Evolutionary conservation across 208 protist species (phyloP).

Genomic region (Leishmania arabica): DNA sequence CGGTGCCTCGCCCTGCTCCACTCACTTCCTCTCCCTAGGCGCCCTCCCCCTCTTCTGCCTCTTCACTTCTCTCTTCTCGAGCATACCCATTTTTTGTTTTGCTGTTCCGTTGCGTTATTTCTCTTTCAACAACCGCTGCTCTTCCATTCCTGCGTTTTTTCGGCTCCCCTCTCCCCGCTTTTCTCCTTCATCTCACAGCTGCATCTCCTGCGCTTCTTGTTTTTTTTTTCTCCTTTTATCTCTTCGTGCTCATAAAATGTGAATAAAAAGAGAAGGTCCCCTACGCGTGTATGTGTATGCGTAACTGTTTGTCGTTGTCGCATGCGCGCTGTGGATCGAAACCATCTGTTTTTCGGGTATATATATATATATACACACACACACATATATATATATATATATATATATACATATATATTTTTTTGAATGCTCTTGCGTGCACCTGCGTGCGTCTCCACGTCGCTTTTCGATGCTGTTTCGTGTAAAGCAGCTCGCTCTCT

Average conservation of each 20-base stretch:
- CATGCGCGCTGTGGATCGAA: not conserved
- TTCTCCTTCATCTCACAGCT: not conserved
- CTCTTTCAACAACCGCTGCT: not conserved
- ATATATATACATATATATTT: not conserved
- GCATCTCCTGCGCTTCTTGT: not conserved
- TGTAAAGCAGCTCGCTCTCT: not conserved
- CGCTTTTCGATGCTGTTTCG: not conserved
- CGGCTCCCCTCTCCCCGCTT: not conserved
- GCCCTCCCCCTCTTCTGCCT: not conserved
- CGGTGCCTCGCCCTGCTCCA: not conserved
- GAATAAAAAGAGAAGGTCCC: not conserved
- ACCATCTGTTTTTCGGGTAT: not conserved
- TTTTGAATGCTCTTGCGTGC: not conserved
- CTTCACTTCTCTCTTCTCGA: not conserved
- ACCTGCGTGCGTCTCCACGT: not conserved
- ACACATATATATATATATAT: not conserved
- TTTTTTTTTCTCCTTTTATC: not conserved
- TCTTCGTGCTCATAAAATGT: not conserved
- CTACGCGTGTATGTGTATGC: not conserved
- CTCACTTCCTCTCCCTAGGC: not conserved
- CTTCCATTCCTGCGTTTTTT: not conserved
- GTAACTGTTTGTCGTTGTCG: not conserved
- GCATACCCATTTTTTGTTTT: not conserved
- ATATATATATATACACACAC: not conserved
- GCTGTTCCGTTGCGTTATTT: not conserved